Base-by-base conservation (phyloP, 2,329 filamentous ascomycete species). In the Penicillium hordei region DNA sequence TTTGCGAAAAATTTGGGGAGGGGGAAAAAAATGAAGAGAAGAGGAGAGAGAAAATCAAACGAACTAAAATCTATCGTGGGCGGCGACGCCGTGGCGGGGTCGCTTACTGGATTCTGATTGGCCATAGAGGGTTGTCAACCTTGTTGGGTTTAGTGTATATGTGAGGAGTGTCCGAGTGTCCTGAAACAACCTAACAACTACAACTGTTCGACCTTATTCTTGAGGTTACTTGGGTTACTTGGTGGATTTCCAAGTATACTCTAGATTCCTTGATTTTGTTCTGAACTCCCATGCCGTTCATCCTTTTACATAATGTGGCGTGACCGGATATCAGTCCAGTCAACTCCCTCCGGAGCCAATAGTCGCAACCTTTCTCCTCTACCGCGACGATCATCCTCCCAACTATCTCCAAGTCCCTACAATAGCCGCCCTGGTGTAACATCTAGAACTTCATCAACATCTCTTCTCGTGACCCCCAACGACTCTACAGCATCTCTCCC, bases 401-500 rank as follows among this genome's bases (percentile, higher is more conserved):
- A 84, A 69, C 84, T 90, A 58, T 87, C 84, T 42, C 89, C 89
- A 9, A 87, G 87, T 66, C 78, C 87, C 57, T 85, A 87, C 34
- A 87, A 86, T 13, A 85, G 87, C 66, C 84, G 91, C 58, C 84
- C 89, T 23, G 86, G 85, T 15, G 76, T 89, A 40, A 86, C 82
- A 48, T 86, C 90, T 23, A 84, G 90, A 60, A 87, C 86, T 6
- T 96, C 93, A 0, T 90, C 90, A 2, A 78, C 93, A 7, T 94
- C 91, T 1, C 80, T 93, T n/a, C 80, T 85, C 12, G 86, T 76
- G n/a, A 84, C 81, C 29, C 79, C 90, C 6, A 90, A 85, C 74
- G 89, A 91, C 54, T 96, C 93, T 3, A 88, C 85, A 4, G 81
- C 86, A 0, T 96, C 91, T 40, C 81, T 96, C 25, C 82, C 91